phyloP scores from a whole-genome alignment of 768 basidiomycete species.

The Mycena belliarum region DNA sequence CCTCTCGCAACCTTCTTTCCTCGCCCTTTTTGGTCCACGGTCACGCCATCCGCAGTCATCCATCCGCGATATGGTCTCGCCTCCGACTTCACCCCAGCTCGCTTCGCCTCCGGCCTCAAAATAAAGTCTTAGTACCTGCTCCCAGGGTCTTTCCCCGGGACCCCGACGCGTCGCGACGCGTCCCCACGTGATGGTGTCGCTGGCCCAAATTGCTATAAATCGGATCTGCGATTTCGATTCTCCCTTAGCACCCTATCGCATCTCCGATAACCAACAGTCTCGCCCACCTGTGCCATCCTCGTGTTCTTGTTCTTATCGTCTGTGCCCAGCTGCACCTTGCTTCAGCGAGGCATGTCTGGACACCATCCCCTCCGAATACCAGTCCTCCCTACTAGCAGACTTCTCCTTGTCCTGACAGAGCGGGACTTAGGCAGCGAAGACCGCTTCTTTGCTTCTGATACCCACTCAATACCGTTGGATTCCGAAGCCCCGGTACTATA shows the following conservation, averaged over 20 bases:
- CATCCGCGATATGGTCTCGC: too few relatives aligned
- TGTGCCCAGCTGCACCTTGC: neutral
- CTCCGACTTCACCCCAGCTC: too few relatives aligned
- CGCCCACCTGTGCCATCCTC: constrained; percentile 1
- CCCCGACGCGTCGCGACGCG: neutral
- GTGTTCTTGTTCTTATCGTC: constrained; percentile 1
- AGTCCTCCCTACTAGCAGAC: neutral
- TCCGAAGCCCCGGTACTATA: neutral
- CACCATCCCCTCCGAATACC: neutral
- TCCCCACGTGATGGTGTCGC: neutral
- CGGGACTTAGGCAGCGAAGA: neutral
- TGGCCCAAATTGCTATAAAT: neutral
- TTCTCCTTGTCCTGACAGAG: neutral
- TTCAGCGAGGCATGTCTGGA: constrained; percentile 7
- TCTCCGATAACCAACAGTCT: neutral
- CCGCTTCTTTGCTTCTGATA: neutral
- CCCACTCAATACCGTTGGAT: too few relatives aligned
- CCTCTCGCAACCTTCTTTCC: too few relatives aligned
- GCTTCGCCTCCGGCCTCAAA: too few relatives aligned
- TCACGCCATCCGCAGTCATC: too few relatives aligned
- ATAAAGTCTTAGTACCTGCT: too few relatives aligned
- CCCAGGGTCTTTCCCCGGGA: too few relatives aligned
- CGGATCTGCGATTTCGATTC: neutral
- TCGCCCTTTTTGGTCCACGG: too few relatives aligned
- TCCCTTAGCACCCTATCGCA: neutral